These are phyloP conservation scores for Nemania sp. DNA, from an alignment of 2,329 filamentous ascomycete genomes.

Conservation along the genomic window DNA sequence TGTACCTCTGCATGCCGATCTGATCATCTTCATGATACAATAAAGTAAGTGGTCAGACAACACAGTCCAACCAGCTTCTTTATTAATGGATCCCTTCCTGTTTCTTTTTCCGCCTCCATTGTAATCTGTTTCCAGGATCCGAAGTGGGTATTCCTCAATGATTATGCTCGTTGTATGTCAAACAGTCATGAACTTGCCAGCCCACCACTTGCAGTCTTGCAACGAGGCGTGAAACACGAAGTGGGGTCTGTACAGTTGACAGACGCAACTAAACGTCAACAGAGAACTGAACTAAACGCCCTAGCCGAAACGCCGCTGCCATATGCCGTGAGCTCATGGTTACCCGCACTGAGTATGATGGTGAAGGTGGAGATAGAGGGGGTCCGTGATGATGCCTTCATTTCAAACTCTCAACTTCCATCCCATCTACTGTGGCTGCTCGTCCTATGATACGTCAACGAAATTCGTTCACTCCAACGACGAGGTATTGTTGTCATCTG, in stretches of 20 bases:
- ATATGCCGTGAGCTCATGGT: conserved; percentile 27
- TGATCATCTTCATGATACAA: no score
- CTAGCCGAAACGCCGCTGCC: conserved; percentile 31
- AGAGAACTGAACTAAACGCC: conserved; percentile 28
- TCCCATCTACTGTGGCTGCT: conserved; percentile 20
- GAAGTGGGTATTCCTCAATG: neutral
- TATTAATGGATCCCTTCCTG: no score
- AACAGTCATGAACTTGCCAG: conserved; percentile 3
- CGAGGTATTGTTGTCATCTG: conserved; percentile 16
- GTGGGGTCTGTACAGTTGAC: conserved; percentile 13
- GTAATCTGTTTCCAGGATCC: neutral
- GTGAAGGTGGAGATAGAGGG: neutral
- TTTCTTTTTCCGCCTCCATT: neutral
- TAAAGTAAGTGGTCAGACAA: no score
- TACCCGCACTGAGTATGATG: conserved; percentile 29
- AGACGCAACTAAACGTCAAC: conserved; percentile 5
- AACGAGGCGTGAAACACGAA: conserved; percentile 13
- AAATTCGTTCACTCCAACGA: conserved; percentile 13
- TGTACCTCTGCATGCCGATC: neutral
- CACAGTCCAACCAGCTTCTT: no score
- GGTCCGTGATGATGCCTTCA: conserved; percentile 16
- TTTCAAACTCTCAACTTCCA: conserved; percentile 4
- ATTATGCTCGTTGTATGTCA: neutral
- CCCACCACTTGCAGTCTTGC: conserved; percentile 9
- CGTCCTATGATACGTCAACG: conserved; percentile 26